Evolutionary conservation across 2,329 filamentous ascomycete genomes (phyloP).

Genomic region (Scedosporium dehoogii): DNA sequence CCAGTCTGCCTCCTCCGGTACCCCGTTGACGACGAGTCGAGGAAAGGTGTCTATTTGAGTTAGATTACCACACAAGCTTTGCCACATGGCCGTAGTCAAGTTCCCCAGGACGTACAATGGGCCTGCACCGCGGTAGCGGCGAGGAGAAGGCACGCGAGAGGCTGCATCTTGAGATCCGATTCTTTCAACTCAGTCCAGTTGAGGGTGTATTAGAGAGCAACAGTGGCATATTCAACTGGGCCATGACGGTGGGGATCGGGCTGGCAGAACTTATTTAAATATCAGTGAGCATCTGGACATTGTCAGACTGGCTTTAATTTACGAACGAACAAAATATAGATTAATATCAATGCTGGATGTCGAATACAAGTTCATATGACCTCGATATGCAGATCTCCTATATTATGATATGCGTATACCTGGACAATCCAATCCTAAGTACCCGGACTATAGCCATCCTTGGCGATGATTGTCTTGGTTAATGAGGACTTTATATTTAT

Average conservation of each 20-base stretch:
- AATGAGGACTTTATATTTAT: background rate
- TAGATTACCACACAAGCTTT: background rate
- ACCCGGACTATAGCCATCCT: background rate
- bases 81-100: background rate
- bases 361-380: background rate
- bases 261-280: background rate
- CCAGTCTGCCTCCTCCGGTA: slow-evolving; percentile 23
- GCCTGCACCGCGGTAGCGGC: slow-evolving; percentile 13
- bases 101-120: slow-evolving; percentile 12
- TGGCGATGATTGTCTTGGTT: background rate
- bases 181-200: background rate
- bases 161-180: slow-evolving; percentile 10
- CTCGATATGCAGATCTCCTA: background rate
- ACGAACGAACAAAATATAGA: background rate
- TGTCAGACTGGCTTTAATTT: background rate
- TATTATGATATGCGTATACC: background rate
- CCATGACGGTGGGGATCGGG: background rate
- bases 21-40: slow-evolving; percentile 22
- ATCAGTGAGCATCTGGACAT: background rate
- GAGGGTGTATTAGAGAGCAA: background rate
- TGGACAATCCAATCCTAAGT: background rate
- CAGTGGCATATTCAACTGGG: background rate
- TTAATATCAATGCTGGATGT: background rate
- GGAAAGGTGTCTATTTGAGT: slow-evolving; percentile 22
- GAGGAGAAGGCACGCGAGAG: slow-evolving; percentile 14